These are phyloP conservation scores for Glycine soja DNA, from an alignment of 306 rosid genomes.

Conservation along the genomic window DNA sequence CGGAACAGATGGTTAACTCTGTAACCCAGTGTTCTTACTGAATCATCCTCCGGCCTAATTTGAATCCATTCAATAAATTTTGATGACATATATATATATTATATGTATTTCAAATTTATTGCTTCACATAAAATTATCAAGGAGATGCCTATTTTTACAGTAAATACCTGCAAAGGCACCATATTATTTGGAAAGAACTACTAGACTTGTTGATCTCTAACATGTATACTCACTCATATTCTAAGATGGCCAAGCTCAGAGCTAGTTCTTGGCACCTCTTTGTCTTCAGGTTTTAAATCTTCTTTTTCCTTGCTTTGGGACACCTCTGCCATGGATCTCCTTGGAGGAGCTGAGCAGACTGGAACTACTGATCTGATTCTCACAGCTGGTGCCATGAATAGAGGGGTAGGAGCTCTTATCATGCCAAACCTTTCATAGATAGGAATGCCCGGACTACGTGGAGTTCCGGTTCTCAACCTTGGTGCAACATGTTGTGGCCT, in stretches of 20 bases:
- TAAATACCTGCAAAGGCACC: slow-evolving; percentile 39
- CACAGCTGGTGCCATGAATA: slow-evolving; percentile 75
- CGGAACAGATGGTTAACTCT: neutral
- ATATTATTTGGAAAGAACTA: slow-evolving; percentile 43
- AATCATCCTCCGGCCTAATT: neutral
- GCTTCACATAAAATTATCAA: slow-evolving; percentile 4
- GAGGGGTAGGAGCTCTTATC: slow-evolving; percentile 55
- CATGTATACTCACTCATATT: slow-evolving; percentile 44
- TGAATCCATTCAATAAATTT: neutral
- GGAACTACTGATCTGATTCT: slow-evolving; percentile 82
- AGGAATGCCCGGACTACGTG: slow-evolving; percentile 49
- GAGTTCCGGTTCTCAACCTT: slow-evolving; percentile 57
- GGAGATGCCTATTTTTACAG: slow-evolving; percentile 42
- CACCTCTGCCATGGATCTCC: slow-evolving; percentile 52
- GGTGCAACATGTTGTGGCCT: slow-evolving; percentile 59
- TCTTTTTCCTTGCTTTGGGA: slow-evolving; percentile 48
- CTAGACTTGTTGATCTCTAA: slow-evolving; percentile 13
- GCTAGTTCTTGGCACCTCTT: slow-evolving; percentile 52
- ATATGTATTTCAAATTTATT: slow-evolving; percentile 39
- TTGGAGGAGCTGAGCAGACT: slow-evolving; percentile 86
- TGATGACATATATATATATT: neutral
- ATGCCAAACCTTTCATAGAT: slow-evolving; percentile 48
- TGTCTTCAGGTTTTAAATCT: slow-evolving; percentile 46
- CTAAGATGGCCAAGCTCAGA: slow-evolving; percentile 58
- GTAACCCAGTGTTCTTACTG: neutral